Percentiles rank a stretch among this genome's conserved stretches.
phyloP scores from a whole-genome alignment of 306 rosid genomes.

The Heteromeles arbutifolia region DNA sequence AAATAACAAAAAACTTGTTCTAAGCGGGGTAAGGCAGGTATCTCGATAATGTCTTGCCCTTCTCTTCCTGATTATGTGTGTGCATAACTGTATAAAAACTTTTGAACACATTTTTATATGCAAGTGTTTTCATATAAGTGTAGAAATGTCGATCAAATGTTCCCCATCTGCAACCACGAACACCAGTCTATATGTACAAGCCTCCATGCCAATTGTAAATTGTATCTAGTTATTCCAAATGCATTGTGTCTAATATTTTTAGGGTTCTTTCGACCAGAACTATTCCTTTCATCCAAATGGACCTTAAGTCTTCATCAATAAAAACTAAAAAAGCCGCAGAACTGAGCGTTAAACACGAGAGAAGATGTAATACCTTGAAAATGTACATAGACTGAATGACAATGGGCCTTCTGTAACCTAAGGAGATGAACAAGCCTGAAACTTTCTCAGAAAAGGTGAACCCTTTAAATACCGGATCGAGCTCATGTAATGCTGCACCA shows the following conservation, averaged over 20 bases:
- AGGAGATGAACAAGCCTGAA: constrained; percentile 55
- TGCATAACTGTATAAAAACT: background rate
- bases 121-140: background rate
- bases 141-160: background rate
- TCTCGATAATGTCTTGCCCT: background rate
- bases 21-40: background rate
- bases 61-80: background rate
- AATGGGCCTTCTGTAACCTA: constrained; percentile 76
- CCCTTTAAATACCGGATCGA: constrained; percentile 67
- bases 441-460: constrained; percentile 66
- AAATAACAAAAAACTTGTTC: background rate
- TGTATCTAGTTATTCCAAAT: background rate
- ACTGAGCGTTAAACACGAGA: background rate
- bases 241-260: background rate
- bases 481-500: constrained; percentile 76
- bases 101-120: background rate
- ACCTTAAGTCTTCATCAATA: background rate
- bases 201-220: background rate
- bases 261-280: background rate
- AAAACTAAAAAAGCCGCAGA: background rate
- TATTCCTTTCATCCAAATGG: background rate
- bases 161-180: background rate
- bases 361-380: constrained; percentile 61
- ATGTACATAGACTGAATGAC: constrained; percentile 89
- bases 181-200: background rate